Base-by-base conservation (phyloP, 2,329 filamentous ascomycete species). In the Fusarium lateritium region DNA sequence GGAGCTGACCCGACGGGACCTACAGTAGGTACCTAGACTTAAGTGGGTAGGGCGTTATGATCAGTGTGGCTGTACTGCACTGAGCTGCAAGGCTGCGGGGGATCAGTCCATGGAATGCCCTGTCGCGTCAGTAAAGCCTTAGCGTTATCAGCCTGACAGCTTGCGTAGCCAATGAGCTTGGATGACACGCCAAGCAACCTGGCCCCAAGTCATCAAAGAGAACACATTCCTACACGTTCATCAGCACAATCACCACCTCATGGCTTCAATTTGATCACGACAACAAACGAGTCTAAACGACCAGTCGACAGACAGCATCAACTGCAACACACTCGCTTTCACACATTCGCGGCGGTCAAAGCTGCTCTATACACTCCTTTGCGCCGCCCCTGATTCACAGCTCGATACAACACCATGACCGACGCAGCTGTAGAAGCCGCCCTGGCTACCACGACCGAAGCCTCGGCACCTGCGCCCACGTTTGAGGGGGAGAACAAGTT, bases 401-500 rank as follows among this genome's bases (percentile, higher is more conserved):
- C 56, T 49, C 21, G 24, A 62, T 47, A 54, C 54, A 53, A 56
- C 65, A 67, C 56, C 62, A 80, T 80, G 78, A 76, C 77, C 39
- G 78, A 77, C 67, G 71, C 73, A 53, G 69, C 70, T 22, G 73
- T 78, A 42, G 77, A 73, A 68, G 71, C 76, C 58, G 76, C 75
- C 43, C 64, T 75, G 55, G 71, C 70, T 36, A 63, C 65, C 34
- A 61, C 67, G 22, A 56, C 26, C 43, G 68, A 72, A 43, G 76
- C 79, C 10, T 74, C 66, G 51, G 61, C 67, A 42, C 57, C 72
- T 50, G 75, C 60, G 28, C 71, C 76, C 24, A 74, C 74, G 10
- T 75, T 77, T 17, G 88, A 90, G 49, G 88, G 87, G 36, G 90
- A 91, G 73, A 98, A 97, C 84, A 98, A 97, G 81, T 99, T 99